Conservation (phyloP, 1,284 basidiomycete species). For the Leccinum subatratum region DNA sequence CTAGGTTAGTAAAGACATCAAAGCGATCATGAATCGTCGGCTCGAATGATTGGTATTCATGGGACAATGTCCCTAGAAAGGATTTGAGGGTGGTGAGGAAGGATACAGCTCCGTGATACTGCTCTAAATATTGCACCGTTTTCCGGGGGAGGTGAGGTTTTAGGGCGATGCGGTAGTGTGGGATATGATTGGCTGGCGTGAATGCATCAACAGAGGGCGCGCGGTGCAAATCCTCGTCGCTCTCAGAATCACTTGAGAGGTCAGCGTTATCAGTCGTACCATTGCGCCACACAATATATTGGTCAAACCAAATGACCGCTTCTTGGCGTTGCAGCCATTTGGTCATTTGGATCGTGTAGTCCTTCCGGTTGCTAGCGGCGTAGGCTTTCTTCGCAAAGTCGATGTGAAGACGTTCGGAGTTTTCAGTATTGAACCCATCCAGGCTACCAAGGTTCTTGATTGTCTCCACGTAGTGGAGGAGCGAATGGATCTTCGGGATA, state of each 20-base stretch:
- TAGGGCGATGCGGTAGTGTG: not conserved
- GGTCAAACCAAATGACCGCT: not conserved
- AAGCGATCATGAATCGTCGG: not conserved
- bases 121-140: conserved; percentile 3
- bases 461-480: no score
- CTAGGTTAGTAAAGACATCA: not conserved
- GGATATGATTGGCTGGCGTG: not conserved
- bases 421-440: no score
- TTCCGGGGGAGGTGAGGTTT: conserved; percentile 1
- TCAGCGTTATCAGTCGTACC: not conserved
- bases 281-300: not conserved
- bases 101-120: not conserved
- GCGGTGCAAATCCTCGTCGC: not conserved
- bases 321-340: not conserved
- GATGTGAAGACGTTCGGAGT: no score
- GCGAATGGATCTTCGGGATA: no score
- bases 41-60: not conserved
- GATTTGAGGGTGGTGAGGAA: conserved; percentile 1
- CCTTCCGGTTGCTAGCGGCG: not conserved
- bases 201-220: no score
- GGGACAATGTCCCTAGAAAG: not conserved
- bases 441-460: no score
- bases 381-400: no score
- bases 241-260: not conserved
- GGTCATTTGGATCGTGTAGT: conserved; percentile 1